Percentiles rank a stretch among this genome's conserved stretches.
These are phyloP conservation scores for Colletotrichum falcatum DNA, from an alignment of 2,329 filamentous ascomycete genomes.

Conservation along the genomic window DNA sequence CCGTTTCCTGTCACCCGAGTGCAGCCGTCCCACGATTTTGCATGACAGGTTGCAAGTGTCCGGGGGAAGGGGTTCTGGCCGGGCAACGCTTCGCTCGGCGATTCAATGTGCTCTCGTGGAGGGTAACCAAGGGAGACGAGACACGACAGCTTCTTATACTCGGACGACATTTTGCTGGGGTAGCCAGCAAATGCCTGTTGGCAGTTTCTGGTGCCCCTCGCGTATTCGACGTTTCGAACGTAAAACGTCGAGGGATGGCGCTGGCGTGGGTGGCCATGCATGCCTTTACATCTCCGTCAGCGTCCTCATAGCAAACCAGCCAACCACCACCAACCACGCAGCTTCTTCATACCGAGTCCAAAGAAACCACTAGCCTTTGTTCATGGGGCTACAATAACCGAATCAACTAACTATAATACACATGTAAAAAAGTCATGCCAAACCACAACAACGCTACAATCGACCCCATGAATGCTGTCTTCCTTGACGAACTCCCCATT, in stretches of 20 bases:
- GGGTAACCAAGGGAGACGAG: not conserved
- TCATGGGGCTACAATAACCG: not conserved
- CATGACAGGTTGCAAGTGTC: not conserved
- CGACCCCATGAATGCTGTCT: conserved; percentile 1
- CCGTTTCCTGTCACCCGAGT: no score
- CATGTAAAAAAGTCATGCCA: not conserved
- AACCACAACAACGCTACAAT: not conserved
- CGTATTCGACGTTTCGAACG: not conserved
- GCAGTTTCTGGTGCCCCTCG: not conserved
- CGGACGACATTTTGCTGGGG: not conserved
- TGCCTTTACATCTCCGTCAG: not conserved
- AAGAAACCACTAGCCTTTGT: not conserved
- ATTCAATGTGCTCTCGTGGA: not conserved
- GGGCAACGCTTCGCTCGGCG: not conserved
- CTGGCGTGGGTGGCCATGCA: not conserved
- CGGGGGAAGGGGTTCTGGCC: not conserved
- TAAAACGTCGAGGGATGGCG: not conserved
- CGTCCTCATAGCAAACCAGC: not conserved
- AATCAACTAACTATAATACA: conserved; percentile 1
- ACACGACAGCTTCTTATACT: not conserved
- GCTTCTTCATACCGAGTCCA: not conserved
- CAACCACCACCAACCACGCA: not conserved
- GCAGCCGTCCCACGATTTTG: not conserved
- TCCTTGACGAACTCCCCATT: not conserved
- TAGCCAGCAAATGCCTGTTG: not conserved